Conservation (phyloP, 179 eudicot genomes). For the Carnegiea gigantea region DNA sequence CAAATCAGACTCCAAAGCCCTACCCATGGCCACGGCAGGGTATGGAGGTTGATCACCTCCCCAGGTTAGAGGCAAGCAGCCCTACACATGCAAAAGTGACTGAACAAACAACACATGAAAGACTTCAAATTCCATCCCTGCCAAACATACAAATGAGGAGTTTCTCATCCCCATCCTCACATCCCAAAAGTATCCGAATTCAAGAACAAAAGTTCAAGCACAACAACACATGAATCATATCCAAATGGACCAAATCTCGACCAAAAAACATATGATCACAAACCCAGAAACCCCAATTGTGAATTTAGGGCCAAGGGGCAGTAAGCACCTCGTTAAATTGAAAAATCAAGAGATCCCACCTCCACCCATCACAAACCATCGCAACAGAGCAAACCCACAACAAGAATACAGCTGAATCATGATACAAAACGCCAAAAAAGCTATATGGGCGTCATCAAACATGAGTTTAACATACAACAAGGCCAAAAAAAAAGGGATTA, state of each 20-base stretch:
- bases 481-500: background rate
- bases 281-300: slow-evolving; percentile 19
- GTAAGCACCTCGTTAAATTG: background rate
- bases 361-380: background rate
- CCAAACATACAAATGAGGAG: slow-evolving; percentile 3
- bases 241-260: slow-evolving; percentile 3
- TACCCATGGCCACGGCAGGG: background rate
- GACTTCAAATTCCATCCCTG: background rate
- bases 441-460: slow-evolving; percentile 29
- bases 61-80: background rate
- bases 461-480: slow-evolving; percentile 14
- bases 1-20: slow-evolving; percentile 2
- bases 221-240: slow-evolving; percentile 8
- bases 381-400: slow-evolving; percentile 8
- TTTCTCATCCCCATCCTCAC: slow-evolving; percentile 8
- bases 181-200: slow-evolving; percentile 7
- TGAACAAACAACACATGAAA: background rate
- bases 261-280: background rate
- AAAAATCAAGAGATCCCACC: background rate
- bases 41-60: background rate
- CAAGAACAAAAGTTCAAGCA: background rate
- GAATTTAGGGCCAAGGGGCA: background rate
- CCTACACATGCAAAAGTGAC: background rate
- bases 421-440: slow-evolving; percentile 20
- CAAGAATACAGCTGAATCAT: slow-evolving; percentile 14